A percentile compares a stretch with the other conserved stretches of the same genome.
phyloP scores from a whole-genome alignment of 805 yeast genomes.

The Ogataea thermomethanolica region DNA sequence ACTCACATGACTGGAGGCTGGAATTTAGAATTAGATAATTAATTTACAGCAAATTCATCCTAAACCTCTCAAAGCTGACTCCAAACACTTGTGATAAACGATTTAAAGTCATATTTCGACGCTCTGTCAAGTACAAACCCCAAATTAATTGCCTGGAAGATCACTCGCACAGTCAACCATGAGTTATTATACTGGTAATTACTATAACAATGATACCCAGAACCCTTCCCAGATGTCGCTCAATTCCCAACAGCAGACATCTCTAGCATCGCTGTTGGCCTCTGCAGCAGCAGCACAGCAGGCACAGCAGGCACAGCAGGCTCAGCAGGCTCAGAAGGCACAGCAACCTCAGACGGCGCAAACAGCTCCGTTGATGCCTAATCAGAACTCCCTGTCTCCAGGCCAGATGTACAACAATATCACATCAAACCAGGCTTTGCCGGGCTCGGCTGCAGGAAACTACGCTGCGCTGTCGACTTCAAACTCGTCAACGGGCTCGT shows the following conservation, averaged over 20 bases:
- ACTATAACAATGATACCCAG: slow-evolving; percentile 8
- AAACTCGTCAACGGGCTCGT: slow-evolving; percentile 20
- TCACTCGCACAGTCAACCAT: background rate
- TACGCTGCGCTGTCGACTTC: slow-evolving; percentile 14
- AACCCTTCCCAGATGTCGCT: slow-evolving; percentile 12
- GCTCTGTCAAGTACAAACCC: slow-evolving; percentile 1
- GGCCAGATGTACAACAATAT: slow-evolving; percentile 15
- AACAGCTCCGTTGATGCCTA: background rate
- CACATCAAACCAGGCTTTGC: slow-evolving; percentile 3
- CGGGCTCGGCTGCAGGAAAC: slow-evolving; percentile 7
- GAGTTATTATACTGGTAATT: slow-evolving; percentile 9
- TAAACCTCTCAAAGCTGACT: background rate
- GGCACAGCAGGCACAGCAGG: slow-evolving; percentile 1
- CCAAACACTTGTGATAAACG: background rate
- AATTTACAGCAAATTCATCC: slow-evolving; percentile 6
- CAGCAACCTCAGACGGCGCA: background rate
- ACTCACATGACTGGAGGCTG: slow-evolving; percentile 7
- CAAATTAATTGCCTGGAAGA: background rate
- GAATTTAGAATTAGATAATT: slow-evolving; percentile 9
- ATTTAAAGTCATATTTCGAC: background rate
- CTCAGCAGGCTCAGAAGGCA: background rate
- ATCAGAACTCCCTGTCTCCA: slow-evolving; percentile 13
- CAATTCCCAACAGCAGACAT: slow-evolving; percentile 18
- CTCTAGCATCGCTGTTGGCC: slow-evolving; percentile 20
- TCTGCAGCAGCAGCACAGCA: slow-evolving; percentile 18